These are phyloP conservation scores for Lasiodiplodia citricola DNA, from an alignment of 2,329 filamentous ascomycete genomes.

Conservation along the genomic window DNA sequence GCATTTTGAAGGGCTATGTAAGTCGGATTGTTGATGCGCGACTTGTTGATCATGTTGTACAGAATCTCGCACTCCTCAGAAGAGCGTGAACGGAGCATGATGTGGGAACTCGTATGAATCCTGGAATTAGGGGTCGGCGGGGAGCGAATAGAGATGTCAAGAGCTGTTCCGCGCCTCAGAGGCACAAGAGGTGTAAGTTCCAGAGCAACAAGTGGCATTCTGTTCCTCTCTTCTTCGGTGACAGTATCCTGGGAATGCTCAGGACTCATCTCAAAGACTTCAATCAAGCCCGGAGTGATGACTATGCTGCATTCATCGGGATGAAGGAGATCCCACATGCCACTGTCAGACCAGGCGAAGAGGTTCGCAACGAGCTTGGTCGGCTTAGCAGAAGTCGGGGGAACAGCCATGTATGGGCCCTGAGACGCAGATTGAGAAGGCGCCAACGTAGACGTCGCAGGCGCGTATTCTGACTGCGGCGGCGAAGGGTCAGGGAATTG, in stretches of 20 bases:
- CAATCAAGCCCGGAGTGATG: conserved; percentile 68
- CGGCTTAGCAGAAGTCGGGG: conserved; percentile 56
- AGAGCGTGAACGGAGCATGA: conserved; percentile 86
- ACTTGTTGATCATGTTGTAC: conserved; percentile 85
- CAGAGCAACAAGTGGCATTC: conserved; percentile 67
- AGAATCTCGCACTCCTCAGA: conserved; percentile 79
- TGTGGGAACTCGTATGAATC: conserved; percentile 72
- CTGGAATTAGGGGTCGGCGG: conserved; percentile 76
- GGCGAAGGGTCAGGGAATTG: conserved; percentile 52
- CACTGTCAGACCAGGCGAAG: conserved; percentile 68
- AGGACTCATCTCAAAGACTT: conserved; percentile 63
- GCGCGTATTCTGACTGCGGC: conserved; percentile 45
- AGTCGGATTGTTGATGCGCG: conserved; percentile 89
- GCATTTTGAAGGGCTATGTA: conserved; percentile 80
- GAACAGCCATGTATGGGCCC: conserved; percentile 65
- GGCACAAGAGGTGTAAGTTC: conserved; percentile 92
- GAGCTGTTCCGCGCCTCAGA: conserved; percentile 84
- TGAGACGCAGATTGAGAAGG: conserved; percentile 86
- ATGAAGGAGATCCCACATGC: conserved; percentile 65
- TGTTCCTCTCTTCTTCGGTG: conserved; percentile 33
- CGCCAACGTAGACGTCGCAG: conserved; percentile 62
- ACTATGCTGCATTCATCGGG: conserved; percentile 67
- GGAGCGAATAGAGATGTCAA: conserved; percentile 93
- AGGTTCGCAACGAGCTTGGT: conserved; percentile 64
- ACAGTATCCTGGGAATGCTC: conserved; percentile 47